Evolutionary conservation across 345 rosid species (phyloP), one percentile per base, ranked within the genome.

Genomic region (Boechera stricta): DNA sequence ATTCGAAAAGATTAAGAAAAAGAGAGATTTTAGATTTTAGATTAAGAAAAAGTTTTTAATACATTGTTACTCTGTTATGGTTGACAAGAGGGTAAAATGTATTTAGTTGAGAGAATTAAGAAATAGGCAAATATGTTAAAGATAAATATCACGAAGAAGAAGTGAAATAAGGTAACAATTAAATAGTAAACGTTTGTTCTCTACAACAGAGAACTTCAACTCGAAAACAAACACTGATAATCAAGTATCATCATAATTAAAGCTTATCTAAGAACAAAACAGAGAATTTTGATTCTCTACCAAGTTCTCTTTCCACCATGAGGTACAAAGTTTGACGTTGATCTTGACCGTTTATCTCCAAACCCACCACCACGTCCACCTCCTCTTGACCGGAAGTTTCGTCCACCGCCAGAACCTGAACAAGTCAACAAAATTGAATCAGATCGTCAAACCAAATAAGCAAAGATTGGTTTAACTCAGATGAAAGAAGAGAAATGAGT

Each of bases 301-400:
- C 93, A 88, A 58, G 79, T 78, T 84, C 87, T 86, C 70, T 71
- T 85, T 54, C 77, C 89, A 79, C 99, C 97, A 10, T 92, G 78
- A 68, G 96, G 96, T 63, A 85, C 74, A 32, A 79, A 72, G 80
- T 89, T 95, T 1, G 98, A 92, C 62, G 93, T 97, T 35, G 99
- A 89, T 64, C 87, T 83, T 49, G 72, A 44, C 29, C 84, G 63
- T 31, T 93, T 85, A 82, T 86, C 85, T 54, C 89, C 90, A 81
- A 81, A 87, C 61, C 94, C 92, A 42, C 93, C 90, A 42, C 93
- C 89, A 35, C 93, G 83, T 47, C 97, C 96, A 38, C 93, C 84
- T 66, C 97, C 97, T 82, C 96, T 88, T 39, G 96, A 80, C 16
- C 97, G 87, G 75, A 90, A 89, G 77, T 80, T 87, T 31, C 90